Conservation (phyloP, 805 yeast species). For the Yarrowia sp. region DNA sequence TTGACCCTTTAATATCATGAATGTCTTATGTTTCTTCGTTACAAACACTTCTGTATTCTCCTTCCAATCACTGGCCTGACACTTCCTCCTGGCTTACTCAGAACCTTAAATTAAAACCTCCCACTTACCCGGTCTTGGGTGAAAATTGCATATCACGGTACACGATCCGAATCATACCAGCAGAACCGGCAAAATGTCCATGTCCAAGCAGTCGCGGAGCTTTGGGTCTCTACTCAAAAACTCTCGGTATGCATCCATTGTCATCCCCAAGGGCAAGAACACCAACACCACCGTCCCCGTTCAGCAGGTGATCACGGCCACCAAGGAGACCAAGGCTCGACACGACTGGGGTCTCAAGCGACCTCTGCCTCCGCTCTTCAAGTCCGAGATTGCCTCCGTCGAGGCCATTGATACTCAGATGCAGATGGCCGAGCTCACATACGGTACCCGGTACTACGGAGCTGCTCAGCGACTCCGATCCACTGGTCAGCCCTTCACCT, state of each 20-base stretch:
- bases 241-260: conserved; percentile 15
- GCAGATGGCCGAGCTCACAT: conserved; percentile 26
- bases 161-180: conserved; percentile 7
- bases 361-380: conserved; percentile 22
- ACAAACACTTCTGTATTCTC: not conserved
- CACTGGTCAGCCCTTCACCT: conserved; percentile 14
- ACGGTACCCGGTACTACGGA: conserved; percentile 22
- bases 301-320: conserved; percentile 25
- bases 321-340: conserved; percentile 22
- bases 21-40: no score
- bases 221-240: conserved; percentile 16
- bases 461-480: conserved; percentile 22
- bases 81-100: no score
- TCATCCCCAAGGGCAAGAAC: conserved; percentile 24
- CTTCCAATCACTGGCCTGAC: not conserved
- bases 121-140: conserved; percentile 10
- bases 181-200: conserved; percentile 20
- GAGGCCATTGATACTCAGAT: conserved; percentile 16
- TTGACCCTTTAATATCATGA: no score
- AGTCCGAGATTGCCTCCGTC: conserved; percentile 24
- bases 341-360: conserved; percentile 26
- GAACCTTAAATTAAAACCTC: not conserved
- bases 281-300: conserved; percentile 5
- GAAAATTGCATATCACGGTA: not conserved
- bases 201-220: conserved; percentile 25